A percentile compares a stretch with the other conserved stretches of the same genome.
phyloP scores from a whole-genome alignment of 805 yeast genomes.

The Priceomyces haplophilus region DNA sequence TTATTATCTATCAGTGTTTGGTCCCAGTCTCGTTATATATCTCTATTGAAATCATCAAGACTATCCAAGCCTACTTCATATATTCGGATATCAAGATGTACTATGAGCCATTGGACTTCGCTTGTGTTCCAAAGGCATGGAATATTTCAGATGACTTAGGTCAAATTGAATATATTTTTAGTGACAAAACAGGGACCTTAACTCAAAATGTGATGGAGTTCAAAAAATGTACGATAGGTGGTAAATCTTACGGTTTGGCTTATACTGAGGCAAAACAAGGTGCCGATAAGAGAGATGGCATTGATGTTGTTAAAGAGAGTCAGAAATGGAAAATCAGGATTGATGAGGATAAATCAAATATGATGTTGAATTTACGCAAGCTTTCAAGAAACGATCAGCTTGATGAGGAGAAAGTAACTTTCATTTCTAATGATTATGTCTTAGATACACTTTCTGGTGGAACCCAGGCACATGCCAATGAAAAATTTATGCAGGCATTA shows the following conservation, averaged over 20 bases:
- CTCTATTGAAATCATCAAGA: slow-evolving; percentile 75
- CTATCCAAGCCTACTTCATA: slow-evolving; percentile 73
- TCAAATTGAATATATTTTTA: slow-evolving; percentile 76
- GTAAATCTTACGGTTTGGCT: slow-evolving; percentile 67
- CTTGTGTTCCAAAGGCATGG: slow-evolving; percentile 82
- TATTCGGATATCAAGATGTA: slow-evolving; percentile 69
- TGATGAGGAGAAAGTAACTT: slow-evolving; percentile 51
- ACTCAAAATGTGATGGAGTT: slow-evolving; percentile 85
- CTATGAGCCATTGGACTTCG: slow-evolving; percentile 64
- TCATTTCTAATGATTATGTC: slow-evolving; percentile 58
- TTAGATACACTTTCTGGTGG: slow-evolving; percentile 46
- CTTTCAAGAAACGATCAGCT: slow-evolving; percentile 45
- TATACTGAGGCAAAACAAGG: slow-evolving; percentile 80
- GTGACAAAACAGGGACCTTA: slow-evolving; percentile 82
- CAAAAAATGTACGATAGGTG: slow-evolving; percentile 68
- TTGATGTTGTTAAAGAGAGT: slow-evolving; percentile 53
- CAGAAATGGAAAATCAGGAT: slow-evolving; percentile 41
- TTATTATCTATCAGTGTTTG: slow-evolving; percentile 71
- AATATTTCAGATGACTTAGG: slow-evolving; percentile 81
- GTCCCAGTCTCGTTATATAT: slow-evolving; percentile 80
- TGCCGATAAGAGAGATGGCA: slow-evolving; percentile 60
- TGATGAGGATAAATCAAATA: slow-evolving; percentile 39
- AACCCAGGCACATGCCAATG: slow-evolving; percentile 47
- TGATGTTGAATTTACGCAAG: slow-evolving; percentile 44
- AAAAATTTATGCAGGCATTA: slow-evolving; percentile 58